Conservation (phyloP, 2,329 filamentous ascomycete genomes). For the Alternaria gansuensis region DNA sequence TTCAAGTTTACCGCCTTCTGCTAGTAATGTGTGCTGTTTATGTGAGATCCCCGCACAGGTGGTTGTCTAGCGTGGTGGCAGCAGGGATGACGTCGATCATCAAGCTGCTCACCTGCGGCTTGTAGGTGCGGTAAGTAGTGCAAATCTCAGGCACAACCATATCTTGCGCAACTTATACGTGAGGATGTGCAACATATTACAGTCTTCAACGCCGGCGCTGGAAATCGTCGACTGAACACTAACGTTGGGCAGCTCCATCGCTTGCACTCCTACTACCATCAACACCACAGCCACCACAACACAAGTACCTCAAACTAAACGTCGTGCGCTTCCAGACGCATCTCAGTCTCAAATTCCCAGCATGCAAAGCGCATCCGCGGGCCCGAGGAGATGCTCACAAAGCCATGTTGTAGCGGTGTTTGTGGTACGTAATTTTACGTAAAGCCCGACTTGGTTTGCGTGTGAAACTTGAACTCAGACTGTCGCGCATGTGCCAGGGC, state of each 20-base stretch:
- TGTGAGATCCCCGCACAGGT: neutral
- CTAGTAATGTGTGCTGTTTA: neutral
- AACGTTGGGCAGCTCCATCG: neutral
- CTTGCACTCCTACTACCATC: neutral
- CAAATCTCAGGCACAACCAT: neutral
- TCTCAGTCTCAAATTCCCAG: neutral
- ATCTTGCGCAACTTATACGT: neutral
- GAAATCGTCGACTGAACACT: neutral
- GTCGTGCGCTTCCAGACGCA: neutral
- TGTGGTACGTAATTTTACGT: constrained; percentile 25
- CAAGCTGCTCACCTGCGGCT: neutral
- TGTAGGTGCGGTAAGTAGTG: neutral
- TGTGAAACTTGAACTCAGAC: constrained; percentile 4
- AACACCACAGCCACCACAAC: neutral
- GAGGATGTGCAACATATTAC: neutral
- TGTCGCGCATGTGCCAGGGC: constrained; percentile 10
- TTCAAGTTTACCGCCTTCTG: neutral
- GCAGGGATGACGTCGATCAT: constrained; percentile 1
- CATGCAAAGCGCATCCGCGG: constrained; percentile 10
- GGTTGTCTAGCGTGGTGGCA: neutral
- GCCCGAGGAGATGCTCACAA: constrained; percentile 19
- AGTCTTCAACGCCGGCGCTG: neutral
- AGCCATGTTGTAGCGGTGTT: constrained; percentile 7
- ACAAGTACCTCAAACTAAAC: neutral
- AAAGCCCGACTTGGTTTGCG: constrained; percentile 8